These are phyloP conservation scores for Yamadazyma siamensis DNA, from an alignment of 1,139 yeast species.

Conservation along the genomic window DNA sequence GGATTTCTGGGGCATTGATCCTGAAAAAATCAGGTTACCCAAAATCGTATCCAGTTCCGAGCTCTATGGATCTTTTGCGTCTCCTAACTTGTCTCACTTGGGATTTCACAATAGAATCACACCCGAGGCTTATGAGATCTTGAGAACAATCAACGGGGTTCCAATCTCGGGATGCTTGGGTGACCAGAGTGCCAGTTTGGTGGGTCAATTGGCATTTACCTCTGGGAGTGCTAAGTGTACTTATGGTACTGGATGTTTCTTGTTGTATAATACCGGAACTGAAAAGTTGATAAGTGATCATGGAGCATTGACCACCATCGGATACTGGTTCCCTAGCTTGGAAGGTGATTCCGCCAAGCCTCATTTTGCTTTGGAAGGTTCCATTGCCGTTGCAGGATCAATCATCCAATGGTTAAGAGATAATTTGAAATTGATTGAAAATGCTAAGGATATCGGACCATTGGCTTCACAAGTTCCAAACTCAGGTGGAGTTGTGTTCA, in stretches of 20 bases:
- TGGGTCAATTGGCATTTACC: conserved; percentile 84
- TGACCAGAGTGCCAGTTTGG: conserved; percentile 91
- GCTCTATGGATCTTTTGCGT: conserved; percentile 66
- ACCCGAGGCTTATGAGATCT: conserved; percentile 48
- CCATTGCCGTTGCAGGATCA: conserved; percentile 95
- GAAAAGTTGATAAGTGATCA: conserved; percentile 62
- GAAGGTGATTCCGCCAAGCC: conserved; percentile 54
- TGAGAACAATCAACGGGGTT: conserved; percentile 48
- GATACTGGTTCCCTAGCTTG: conserved; percentile 80
- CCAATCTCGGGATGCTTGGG: conserved; percentile 92
- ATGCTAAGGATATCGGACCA: conserved; percentile 87
- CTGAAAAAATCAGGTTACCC: conserved; percentile 67
- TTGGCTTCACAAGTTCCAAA: conserved; percentile 78
- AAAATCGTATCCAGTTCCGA: conserved; percentile 79
- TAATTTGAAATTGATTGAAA: conserved; percentile 76
- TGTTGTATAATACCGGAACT: conserved; percentile 82
- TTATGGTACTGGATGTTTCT: conserved; percentile 96
- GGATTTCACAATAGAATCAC: conserved; percentile 54
- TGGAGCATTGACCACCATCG: conserved; percentile 87
- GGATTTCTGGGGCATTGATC: conserved; percentile 77
- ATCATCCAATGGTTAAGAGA: conserved; percentile 94
- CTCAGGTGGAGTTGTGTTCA: conserved; percentile 91
- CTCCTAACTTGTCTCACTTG: conserved; percentile 53
- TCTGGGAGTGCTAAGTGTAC: conserved; percentile 92
- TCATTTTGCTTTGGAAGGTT: conserved; percentile 89